Conservation (phyloP, 108 stramenopile species). For the Fragilaria radians region DNA sequence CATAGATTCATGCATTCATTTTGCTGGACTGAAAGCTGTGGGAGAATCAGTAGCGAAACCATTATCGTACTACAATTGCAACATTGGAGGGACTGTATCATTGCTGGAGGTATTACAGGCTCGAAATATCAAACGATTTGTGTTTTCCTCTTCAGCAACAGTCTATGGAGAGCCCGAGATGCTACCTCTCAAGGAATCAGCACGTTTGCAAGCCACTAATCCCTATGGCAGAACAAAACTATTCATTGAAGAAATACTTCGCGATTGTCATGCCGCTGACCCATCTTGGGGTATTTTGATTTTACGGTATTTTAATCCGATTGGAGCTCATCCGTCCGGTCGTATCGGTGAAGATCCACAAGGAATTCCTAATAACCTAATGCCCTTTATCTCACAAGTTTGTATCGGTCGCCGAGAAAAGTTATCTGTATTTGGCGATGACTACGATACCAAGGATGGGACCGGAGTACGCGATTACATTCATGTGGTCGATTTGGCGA, state of each 20-base stretch:
- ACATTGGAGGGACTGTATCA: constrained; percentile 89
- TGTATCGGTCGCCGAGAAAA: constrained; percentile 90
- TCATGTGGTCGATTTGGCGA: constrained; percentile 98
- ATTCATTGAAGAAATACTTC: constrained; percentile 97
- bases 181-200: constrained; percentile 81
- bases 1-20: constrained; percentile 93
- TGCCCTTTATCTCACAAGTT: constrained; percentile 93
- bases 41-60: constrained; percentile 88
- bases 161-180: constrained; percentile 96
- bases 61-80: constrained; percentile 94
- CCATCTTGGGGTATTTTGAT: constrained; percentile 72
- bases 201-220: constrained; percentile 80
- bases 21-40: constrained; percentile 98
- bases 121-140: constrained; percentile 59
- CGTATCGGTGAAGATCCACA: constrained; percentile 98
- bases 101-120: constrained; percentile 50
- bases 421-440: constrained; percentile 93
- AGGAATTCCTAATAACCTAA: constrained; percentile 96
- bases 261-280: constrained; percentile 74
- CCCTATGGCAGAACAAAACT: constrained; percentile 98
- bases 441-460: constrained; percentile 98
- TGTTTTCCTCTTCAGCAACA: constrained; percentile 96
- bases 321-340: constrained; percentile 96
- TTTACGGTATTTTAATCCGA: constrained; percentile 99
- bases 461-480: constrained; percentile 99